Conservation (phyloP, 2,329 filamentous ascomycete species). For the Fusarium pininemorale region DNA sequence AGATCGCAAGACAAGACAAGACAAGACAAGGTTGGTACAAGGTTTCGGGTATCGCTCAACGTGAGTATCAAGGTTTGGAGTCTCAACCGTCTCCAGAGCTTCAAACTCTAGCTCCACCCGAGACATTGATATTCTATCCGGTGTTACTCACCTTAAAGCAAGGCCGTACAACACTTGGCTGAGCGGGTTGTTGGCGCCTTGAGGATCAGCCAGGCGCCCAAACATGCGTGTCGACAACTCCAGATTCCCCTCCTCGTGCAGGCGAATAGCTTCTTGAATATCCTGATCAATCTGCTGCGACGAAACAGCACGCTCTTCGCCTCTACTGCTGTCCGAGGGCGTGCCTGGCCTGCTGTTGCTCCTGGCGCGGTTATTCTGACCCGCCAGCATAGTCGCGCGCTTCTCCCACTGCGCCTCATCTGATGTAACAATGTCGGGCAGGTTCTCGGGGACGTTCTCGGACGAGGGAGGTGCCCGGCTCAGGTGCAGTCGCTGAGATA, state of each 20-base stretch:
- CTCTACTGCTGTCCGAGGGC: constrained; percentile 43
- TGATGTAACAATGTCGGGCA: constrained; percentile 74
- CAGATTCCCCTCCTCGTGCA: constrained; percentile 87
- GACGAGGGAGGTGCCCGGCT: constrained; percentile 68
- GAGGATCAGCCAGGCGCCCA: constrained; percentile 80
- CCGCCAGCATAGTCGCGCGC: constrained; percentile 87
- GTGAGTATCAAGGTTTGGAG: constrained; percentile 9
- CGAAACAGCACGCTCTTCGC: constrained; percentile 48
- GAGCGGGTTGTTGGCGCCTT: constrained; percentile 88
- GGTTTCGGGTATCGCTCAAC: neutral
- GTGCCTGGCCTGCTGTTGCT: constrained; percentile 51
- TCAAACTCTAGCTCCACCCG: constrained; percentile 21
- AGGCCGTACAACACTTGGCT: constrained; percentile 97
- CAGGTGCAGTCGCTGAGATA: constrained; percentile 78
- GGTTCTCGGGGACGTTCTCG: constrained; percentile 78
- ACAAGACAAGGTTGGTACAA: neutral
- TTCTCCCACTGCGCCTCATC: constrained; percentile 88
- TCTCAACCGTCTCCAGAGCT: constrained; percentile 8
- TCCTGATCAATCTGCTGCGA: constrained; percentile 69
- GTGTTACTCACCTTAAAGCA: constrained; percentile 72
- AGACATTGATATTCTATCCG: constrained; percentile 3
- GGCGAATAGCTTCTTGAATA: constrained; percentile 93
- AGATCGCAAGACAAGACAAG: neutral
- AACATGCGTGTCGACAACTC: constrained; percentile 86
- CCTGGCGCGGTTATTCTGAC: constrained; percentile 62